These are phyloP conservation scores for Kwoniella dejecticola DNA, from an alignment of 768 basidiomycete species.

Conservation along the genomic window DNA sequence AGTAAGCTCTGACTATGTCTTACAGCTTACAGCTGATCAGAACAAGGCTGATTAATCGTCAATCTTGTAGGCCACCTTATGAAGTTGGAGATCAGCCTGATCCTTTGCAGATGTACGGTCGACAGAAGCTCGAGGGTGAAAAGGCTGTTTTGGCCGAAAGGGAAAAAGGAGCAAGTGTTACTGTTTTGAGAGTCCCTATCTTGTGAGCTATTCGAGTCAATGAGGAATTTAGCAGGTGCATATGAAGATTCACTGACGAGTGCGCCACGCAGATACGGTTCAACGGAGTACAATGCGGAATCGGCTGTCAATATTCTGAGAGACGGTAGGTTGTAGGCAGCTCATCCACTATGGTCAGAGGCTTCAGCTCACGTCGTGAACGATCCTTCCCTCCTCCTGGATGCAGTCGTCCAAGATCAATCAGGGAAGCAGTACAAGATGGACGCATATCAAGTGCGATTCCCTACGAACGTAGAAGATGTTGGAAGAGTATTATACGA, in stretches of 20 bases:
- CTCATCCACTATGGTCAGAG: too few species aligned
- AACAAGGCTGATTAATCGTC: too few species aligned
- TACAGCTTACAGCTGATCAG: neutral
- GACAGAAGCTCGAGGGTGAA: conserved; percentile 86
- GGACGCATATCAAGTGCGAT: conserved; percentile 92
- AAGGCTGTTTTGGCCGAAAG: conserved; percentile 66
- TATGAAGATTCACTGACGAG: too few species aligned
- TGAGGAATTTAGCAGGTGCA: too few species aligned
- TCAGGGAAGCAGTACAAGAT: conserved; percentile 87
- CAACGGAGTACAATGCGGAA: conserved; percentile 78
- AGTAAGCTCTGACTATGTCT: conserved; percentile 30
- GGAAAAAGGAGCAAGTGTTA: conserved; percentile 58
- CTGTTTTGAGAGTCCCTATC: conserved; percentile 86
- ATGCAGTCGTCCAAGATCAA: conserved; percentile 76
- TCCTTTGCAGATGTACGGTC: conserved; percentile 85
- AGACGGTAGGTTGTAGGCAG: conserved; percentile 59
- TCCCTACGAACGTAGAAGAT: conserved; percentile 87
- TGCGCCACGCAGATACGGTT: conserved; percentile 76
- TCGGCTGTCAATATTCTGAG: conserved; percentile 85
- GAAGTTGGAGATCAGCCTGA: conserved; percentile 70
- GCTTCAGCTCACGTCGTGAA: too few species aligned
- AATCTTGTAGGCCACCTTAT: conserved; percentile 70
- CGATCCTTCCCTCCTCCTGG: too few species aligned
- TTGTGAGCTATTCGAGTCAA: too few species aligned
- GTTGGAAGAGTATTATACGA: conserved; percentile 82